Base-by-base conservation (phyloP, 371 early-diverging fungal species). In the Neoconidiobolus thromboides region DNA sequence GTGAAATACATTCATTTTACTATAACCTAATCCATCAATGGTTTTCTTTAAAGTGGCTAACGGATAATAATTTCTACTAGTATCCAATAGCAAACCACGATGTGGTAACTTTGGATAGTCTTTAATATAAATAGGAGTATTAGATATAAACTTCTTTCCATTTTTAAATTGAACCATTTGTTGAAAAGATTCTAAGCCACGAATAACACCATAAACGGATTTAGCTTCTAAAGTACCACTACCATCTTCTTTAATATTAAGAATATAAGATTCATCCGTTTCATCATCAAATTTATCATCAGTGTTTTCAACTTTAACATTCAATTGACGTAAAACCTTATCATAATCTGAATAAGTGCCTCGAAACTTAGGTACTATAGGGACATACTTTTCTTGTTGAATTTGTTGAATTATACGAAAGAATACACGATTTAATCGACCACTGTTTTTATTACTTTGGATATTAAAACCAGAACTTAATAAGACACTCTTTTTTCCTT, bases 1-100 rank as follows among this genome's bases (percentile, higher is more conserved):
- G 66, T 89, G 89, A 68, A 89, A 72, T 12, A 82, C 81, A 60
- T 89, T 89, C 70, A 89, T 68, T 71, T 89, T 89, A 73, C 77
- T 82, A 69, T 75, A 85, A 44, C 83, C 68, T 69, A 87, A 76
- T 46, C 81, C 87, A 52, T 88, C 86, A 36, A 86, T 66, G 62
- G 79, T 44, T 6, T 84, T 55, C 43, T 72, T 62, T 56, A 83
- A 61, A 60, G 73, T 75, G 43, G 68, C 54, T 39, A 85, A 65
- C 2, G 86, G 76, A 52, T 76, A 83, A 60, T 68, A 88, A 73
- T 86, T 87, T 56, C 88, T 77, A 12, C 82, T 64, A 38, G 89
- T 85, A 62, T 89, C 89, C 14, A 86, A 65, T 63, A 82, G 42
- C 4, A 89, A 55, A 52, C 89, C 89, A 60, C 89, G 83, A 59